These are phyloP conservation scores for Solioccasus polychromus DNA, from an alignment of 768 basidiomycete genomes.

Conservation along the genomic window DNA sequence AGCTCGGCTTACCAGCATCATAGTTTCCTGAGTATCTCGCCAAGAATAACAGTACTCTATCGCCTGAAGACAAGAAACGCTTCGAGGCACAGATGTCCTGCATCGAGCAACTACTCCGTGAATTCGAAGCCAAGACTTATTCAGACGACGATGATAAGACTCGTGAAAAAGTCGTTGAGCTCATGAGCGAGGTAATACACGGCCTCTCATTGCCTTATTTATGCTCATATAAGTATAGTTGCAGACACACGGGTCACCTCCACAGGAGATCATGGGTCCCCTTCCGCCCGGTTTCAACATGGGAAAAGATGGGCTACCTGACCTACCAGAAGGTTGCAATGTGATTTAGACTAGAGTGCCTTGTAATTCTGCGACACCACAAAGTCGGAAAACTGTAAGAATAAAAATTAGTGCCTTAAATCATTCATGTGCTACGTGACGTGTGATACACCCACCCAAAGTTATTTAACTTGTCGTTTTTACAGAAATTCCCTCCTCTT, in stretches of 20 bases:
- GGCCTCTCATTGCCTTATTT: neutral
- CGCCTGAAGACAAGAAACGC: constrained; percentile 56
- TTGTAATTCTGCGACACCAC: too few species aligned
- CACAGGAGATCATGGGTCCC: constrained; percentile 78
- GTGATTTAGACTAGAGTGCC: too few species aligned
- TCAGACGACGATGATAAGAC: constrained; percentile 50
- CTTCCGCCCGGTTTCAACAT: constrained; percentile 68
- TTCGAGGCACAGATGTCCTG: constrained; percentile 60
- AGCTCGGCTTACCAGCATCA: constrained; percentile 13
- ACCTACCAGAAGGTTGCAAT: constrained; percentile 35
- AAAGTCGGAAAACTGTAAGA: too few species aligned
- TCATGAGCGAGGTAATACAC: constrained; percentile 68
- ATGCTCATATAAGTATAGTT: constrained; percentile 29
- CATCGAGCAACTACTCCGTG: constrained; percentile 55
- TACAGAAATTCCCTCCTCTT: too few species aligned
- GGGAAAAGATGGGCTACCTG: constrained; percentile 53
- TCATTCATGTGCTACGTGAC: too few species aligned
- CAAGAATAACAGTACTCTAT: constrained; percentile 50
- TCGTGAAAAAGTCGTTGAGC: constrained; percentile 49
- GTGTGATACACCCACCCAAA: too few species aligned
- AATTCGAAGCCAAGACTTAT: constrained; percentile 64
- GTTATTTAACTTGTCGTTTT: too few species aligned
- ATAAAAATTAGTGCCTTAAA: too few species aligned
- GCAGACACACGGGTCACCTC: constrained; percentile 76
- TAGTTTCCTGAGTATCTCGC: constrained; percentile 79